These are phyloP conservation scores for Salix caprea DNA, from an alignment of 345 rosid species.

Conservation along the genomic window DNA sequence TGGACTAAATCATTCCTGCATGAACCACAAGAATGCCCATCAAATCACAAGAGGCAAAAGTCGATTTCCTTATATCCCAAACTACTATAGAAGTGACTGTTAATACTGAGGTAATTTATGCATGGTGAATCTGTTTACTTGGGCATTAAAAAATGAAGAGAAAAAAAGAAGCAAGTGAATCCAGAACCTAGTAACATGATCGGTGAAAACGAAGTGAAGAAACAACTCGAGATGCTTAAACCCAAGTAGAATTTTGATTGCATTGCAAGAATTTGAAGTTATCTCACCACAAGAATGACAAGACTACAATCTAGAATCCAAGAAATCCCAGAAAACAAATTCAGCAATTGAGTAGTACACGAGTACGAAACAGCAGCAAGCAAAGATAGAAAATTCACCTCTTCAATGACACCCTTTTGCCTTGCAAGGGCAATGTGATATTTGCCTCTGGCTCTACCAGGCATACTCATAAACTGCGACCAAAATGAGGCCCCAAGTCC, in stretches of 20 bases:
- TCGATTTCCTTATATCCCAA: neutral
- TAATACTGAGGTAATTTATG: neutral
- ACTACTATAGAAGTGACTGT: neutral
- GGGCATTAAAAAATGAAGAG: neutral
- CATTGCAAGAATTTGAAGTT: neutral
- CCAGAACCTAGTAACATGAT: no score
- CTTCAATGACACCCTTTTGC: conserved; percentile 55
- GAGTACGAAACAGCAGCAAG: neutral
- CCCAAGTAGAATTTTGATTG: neutral
- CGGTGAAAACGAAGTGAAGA: neutral
- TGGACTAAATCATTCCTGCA: neutral
- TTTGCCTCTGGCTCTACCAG: conserved; percentile 33
- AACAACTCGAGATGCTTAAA: neutral
- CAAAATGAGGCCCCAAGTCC: conserved; percentile 63
- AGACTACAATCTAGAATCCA: conserved; percentile 5
- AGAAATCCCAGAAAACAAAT: neutral
- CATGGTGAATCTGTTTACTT: neutral
- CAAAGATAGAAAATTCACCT: conserved; percentile 39
- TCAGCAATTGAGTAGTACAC: neutral
- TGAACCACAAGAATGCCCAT: neutral
- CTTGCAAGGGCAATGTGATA: conserved; percentile 73
- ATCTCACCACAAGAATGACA: neutral
- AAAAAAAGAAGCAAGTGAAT: neutral
- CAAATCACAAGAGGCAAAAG: neutral
- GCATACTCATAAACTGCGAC: conserved; percentile 49